A percentile compares a stretch with the other conserved stretches of the same genome.
phyloP scores from a whole-genome alignment of 192 early-diverging fungal genomes.

The Entrophospora sp. region DNA sequence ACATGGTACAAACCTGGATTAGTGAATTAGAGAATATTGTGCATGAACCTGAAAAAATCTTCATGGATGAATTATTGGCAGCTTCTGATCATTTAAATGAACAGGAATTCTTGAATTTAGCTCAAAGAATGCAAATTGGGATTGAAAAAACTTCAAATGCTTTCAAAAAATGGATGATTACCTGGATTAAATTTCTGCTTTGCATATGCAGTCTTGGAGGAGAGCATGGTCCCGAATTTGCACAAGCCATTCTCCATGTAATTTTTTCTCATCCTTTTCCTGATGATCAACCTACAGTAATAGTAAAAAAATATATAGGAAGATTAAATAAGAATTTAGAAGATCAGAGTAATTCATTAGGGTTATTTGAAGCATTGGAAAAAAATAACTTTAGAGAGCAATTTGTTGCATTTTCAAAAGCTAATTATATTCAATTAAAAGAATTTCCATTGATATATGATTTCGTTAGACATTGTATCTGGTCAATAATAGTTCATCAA shows the following conservation, averaged over 20 bases:
- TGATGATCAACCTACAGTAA: not conserved
- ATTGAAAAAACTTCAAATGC: not conserved
- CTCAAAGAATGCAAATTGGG: not conserved
- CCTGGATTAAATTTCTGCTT: not conserved
- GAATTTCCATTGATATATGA: not conserved
- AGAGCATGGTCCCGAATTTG: not conserved
- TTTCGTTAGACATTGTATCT: not conserved
- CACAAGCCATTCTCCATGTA: not conserved
- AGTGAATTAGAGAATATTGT: not conserved
- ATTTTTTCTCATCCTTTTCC: not conserved
- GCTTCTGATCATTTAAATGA: not conserved
- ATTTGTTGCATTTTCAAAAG: not conserved
- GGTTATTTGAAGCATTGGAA: not conserved
- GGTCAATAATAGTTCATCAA: constrained; percentile 3
- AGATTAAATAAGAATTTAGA: not conserved
- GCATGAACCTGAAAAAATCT: not conserved
- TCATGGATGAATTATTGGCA: not conserved
- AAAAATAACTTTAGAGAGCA: not conserved
- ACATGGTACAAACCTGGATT: not conserved
- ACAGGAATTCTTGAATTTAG: not conserved
- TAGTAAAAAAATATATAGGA: not conserved
- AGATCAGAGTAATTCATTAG: not conserved
- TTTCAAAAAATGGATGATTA: not conserved
- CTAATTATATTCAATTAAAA: not conserved
- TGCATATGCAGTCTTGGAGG: not conserved